Percentiles rank a stretch among this genome's conserved stretches.
phyloP scores from a whole-genome alignment of 1,284 basidiomycete genomes.

The Ceratobasidium theobromae region DNA sequence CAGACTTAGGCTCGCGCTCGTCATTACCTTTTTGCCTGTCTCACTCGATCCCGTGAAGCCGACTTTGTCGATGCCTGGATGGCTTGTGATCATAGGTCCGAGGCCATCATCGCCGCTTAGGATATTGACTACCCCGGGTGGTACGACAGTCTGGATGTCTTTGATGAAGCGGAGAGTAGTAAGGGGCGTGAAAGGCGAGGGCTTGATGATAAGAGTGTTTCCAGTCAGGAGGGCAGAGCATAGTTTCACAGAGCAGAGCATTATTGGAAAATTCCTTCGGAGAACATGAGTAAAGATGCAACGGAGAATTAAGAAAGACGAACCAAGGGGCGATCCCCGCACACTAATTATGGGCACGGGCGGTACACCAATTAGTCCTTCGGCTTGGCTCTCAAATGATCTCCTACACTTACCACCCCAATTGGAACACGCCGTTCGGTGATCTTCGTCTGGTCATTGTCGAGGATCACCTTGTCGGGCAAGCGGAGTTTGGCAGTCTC shows the following conservation, averaged over 20 bases:
- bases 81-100: constrained; percentile 78
- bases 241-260: constrained; percentile 65
- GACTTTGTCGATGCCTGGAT: constrained; percentile 78
- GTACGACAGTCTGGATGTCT: constrained; percentile 59
- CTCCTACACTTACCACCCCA: constrained; percentile 7
- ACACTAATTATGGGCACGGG: not conserved
- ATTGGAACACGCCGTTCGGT: constrained; percentile 2
- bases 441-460: not conserved
- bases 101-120: constrained; percentile 83
- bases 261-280: constrained; percentile 15
- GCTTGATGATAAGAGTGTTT: constrained; percentile 88
- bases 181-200: constrained; percentile 88
- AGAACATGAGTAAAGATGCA: not conserved
- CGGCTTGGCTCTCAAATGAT: not conserved
- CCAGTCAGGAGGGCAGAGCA: constrained; percentile 86
- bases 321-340: constrained; percentile 17
- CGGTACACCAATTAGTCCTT: not conserved
- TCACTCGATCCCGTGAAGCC: constrained; percentile 49
- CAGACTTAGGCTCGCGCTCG: constrained; percentile 52
- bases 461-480: not conserved
- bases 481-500: constrained; percentile 7
- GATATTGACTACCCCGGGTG: constrained; percentile 90
- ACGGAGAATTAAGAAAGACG: not conserved
- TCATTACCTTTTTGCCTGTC: constrained; percentile 53
- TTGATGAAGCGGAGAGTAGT: constrained; percentile 65